A percentile compares a stretch with the other conserved stretches of the same genome.
These are phyloP conservation scores for Colletotrichum camelliae DNA, from an alignment of 2,329 filamentous ascomycete species.

Conservation along the genomic window DNA sequence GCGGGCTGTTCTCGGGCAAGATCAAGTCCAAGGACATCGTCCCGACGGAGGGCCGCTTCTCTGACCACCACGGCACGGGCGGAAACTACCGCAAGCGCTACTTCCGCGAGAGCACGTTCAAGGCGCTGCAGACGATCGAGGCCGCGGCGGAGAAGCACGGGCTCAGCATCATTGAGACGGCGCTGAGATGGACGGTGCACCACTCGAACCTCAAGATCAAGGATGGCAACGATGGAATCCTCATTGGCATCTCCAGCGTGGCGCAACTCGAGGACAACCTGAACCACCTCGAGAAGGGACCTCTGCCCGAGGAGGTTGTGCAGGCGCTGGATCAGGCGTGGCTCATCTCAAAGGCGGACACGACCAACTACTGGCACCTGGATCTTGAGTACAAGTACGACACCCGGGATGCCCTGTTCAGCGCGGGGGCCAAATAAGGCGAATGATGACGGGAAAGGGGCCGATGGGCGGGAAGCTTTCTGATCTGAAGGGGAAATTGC, in stretches of 20 bases:
- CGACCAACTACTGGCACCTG: constrained; percentile 59
- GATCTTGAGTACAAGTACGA: constrained; percentile 73
- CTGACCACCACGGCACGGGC: constrained; percentile 55
- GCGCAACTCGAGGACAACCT: constrained; percentile 65
- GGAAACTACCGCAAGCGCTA: constrained; percentile 70
- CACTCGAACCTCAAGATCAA: constrained; percentile 66
- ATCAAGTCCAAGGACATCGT: constrained; percentile 69
- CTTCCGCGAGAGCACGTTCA: constrained; percentile 69
- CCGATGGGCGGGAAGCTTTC: background rate
- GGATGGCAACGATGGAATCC: constrained; percentile 61
- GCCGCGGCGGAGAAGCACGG: constrained; percentile 70
- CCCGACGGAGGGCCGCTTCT: constrained; percentile 74
- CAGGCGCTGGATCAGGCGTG: constrained; percentile 79
- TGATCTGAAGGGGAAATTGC: background rate
- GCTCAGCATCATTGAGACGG: constrained; percentile 74
- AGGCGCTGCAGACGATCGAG: constrained; percentile 73
- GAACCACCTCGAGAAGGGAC: constrained; percentile 67
- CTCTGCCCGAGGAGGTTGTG: constrained; percentile 78
- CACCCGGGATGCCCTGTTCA: constrained; percentile 65
- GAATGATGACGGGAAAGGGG: background rate
- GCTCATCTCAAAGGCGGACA: constrained; percentile 68
- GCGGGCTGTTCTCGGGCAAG: constrained; percentile 82
- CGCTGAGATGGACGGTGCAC: constrained; percentile 75
- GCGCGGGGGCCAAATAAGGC: constrained; percentile 40
- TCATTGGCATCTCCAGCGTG: constrained; percentile 64